These are phyloP conservation scores for Cryptococcus jaspeensis DNA, from an alignment of 1,284 basidiomycete species.

Conservation along the genomic window DNA sequence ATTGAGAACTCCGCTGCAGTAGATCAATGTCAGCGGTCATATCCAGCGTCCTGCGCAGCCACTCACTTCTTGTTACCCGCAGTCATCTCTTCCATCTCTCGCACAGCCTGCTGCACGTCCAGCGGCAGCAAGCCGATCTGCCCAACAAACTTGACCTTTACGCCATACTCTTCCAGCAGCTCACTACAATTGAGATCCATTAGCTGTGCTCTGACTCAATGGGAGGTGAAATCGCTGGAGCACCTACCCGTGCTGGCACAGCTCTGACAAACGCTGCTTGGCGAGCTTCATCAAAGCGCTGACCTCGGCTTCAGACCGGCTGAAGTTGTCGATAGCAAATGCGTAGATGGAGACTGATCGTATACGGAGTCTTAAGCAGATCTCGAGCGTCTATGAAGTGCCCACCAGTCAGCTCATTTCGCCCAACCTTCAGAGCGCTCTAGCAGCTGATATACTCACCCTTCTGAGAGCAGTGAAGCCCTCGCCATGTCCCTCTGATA, in stretches of 20 bases:
- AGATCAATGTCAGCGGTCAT: not conserved
- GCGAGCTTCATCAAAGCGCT: slow-evolving; percentile 82
- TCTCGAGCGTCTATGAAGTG: slow-evolving; percentile 67
- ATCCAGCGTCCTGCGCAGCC: not conserved
- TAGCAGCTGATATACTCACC: slow-evolving; percentile 55
- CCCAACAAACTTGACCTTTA: slow-evolving; percentile 83
- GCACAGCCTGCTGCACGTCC: slow-evolving; percentile 68
- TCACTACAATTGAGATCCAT: slow-evolving; percentile 55
- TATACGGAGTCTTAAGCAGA: slow-evolving; percentile 74
- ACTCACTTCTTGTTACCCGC: slow-evolving; percentile 67
- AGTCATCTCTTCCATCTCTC: slow-evolving; percentile 77
- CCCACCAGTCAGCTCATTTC: not conserved
- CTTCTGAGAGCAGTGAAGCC: slow-evolving; percentile 80
- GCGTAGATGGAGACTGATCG: slow-evolving; percentile 88
- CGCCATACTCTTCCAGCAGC: slow-evolving; percentile 73
- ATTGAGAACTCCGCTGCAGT: slow-evolving; percentile 77
- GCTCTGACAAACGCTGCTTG: slow-evolving; percentile 74
- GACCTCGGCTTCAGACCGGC: slow-evolving; percentile 81
- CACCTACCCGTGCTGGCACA: slow-evolving; percentile 76
- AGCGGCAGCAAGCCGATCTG: slow-evolving; percentile 71
- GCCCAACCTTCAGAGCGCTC: not conserved
- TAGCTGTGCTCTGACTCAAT: not conserved
- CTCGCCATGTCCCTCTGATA: slow-evolving; percentile 75
- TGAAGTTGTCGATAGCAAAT: slow-evolving; percentile 97
- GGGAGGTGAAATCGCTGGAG: not conserved